Base-by-base conservation (phyloP, 495 filamentous ascomycete genomes). In the Trichoderma parareesei region DNA sequence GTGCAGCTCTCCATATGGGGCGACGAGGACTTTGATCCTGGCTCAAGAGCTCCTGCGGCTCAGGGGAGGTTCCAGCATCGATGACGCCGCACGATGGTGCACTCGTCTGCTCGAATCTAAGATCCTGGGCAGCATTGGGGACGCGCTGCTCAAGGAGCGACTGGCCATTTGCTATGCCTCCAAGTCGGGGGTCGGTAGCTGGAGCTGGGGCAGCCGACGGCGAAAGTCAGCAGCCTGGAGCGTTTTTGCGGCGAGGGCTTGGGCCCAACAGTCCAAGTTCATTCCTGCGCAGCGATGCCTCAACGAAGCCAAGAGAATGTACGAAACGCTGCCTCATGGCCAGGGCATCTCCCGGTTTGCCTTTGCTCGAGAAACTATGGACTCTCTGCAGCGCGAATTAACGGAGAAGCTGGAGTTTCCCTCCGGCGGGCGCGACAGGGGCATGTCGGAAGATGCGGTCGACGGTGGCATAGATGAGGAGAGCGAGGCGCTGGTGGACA, bases 151-250 rank as follows among this genome's bases (percentile, higher is more conserved):
- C 63, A 89, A 87, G 8, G 93, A 98, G 76, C 84, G 95, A 42
- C 81, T 96, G 10, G 87, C 90, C 5, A 84, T 90, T 2, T 96
- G 92, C 75, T 97, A 92, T 73, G 86, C 85, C 0, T 84, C 89
- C 1, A 88, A 90, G 61, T 79, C 80, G 40, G 87, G 90, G 2
- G 73, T 81, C 0, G 85, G 87, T 0, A 81, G 82, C 0, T 80
- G 85, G n/a, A 76, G 73, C 44, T 89, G 85, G 81, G 91, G 91
- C 4, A 78, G 83, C 5, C 78, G 94, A 64, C 81, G 78, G 60
- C 81, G 94, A 37, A 98, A 97, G 75, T 88, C 91, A 9, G 95
- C 90, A 0, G 83, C 97, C 73, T 98, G 95, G 93, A 89, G 86
- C 68, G 82, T 94, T 37, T 78, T 96, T 40, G 89, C 89, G 6